phyloP scores from a whole-genome alignment of 1,139 yeast species.

The Protomyces inouyei region DNA sequence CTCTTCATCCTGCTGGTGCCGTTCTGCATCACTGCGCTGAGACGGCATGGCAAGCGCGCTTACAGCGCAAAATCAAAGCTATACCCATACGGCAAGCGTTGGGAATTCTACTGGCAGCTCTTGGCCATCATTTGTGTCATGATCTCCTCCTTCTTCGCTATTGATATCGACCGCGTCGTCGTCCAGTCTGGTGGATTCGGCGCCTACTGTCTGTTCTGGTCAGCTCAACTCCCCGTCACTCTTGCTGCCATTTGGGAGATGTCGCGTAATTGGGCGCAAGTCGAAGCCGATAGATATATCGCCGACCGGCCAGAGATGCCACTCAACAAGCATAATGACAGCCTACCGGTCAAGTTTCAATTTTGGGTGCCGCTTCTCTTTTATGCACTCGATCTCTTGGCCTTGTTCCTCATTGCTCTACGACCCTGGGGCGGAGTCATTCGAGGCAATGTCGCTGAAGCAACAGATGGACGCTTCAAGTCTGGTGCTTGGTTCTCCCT shows the following conservation, averaged over 20 bases:
- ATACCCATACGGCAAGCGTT: conserved; percentile 21
- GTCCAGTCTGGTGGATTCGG: conserved; percentile 10
- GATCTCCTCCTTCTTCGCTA: conserved; percentile 14
- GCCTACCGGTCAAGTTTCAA: conserved; percentile 18
- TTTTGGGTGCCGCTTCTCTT: conserved; percentile 22
- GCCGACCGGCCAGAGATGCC: conserved; percentile 11
- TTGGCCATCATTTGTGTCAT: conserved; percentile 11
- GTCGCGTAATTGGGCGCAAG: conserved; percentile 24
- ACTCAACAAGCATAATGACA: conserved; percentile 11
- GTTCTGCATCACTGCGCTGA: conserved; percentile 3
- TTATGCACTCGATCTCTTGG: conserved; percentile 20
- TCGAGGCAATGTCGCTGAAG: conserved; percentile 11
- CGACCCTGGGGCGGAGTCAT: conserved; percentile 21
- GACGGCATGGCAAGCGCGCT: conserved; percentile 20
- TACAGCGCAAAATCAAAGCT: conserved; percentile 14
- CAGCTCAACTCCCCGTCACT: conserved; percentile 12
- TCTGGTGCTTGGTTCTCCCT: conserved; percentile 18
- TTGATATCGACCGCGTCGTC: conserved; percentile 23
- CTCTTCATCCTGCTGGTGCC: conserved; percentile 18
- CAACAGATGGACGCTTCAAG: conserved; percentile 25
- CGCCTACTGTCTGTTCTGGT: conserved; percentile 16
- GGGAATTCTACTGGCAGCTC: conserved; percentile 26
- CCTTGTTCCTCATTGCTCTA: conserved; percentile 11
- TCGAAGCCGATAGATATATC: conserved; percentile 13
- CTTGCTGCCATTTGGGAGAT: conserved; percentile 24